A percentile compares a stretch with the other conserved stretches of the same genome.
Evolutionary conservation across 164 flowering plant species (phyloP).

Genomic region (Stephania cephalantha): DNA sequence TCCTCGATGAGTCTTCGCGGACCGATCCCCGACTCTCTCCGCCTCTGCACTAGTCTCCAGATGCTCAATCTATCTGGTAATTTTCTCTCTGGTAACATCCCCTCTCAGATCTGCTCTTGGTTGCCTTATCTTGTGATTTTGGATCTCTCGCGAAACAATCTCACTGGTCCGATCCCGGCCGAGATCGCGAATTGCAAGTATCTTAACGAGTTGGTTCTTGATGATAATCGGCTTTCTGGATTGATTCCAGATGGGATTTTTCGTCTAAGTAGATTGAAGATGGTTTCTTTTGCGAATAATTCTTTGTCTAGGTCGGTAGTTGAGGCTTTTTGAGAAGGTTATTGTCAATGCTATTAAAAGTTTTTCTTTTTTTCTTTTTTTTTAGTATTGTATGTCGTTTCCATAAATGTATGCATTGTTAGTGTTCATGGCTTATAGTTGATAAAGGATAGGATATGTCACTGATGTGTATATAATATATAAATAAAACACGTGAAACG

Average conservation of each 20-base stretch:
- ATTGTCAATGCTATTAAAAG: no score
- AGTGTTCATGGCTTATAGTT: no score
- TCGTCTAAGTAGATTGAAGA: constrained; percentile 22
- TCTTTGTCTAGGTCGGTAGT: constrained; percentile 17
- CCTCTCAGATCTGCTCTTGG: constrained; percentile 28
- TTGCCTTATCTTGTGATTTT: constrained; percentile 30
- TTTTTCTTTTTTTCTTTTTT: no score
- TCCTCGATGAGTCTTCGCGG: constrained; percentile 21
- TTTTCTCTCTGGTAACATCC: constrained; percentile 28
- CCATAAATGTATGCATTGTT: no score
- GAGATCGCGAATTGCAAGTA: constrained; percentile 27
- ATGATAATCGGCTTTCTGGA: constrained; percentile 27
- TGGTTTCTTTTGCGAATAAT: constrained; percentile 25
- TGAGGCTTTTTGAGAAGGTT: no score
- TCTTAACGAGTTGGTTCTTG: constrained; percentile 23
- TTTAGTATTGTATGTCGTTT: no score
- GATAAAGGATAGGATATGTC: no score
- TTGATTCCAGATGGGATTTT: constrained; percentile 26
- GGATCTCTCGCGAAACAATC: constrained; percentile 31
- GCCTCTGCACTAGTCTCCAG: constrained; percentile 25
- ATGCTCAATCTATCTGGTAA: constrained; percentile 29
- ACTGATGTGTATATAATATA: no score
- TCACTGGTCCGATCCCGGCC: constrained; percentile 32
- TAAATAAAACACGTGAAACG: neutral
- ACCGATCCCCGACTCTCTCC: constrained; percentile 21